These are phyloP conservation scores for Rhodotorula sp. DNA, from an alignment of 1,284 basidiomycete genomes.

Conservation along the genomic window DNA sequence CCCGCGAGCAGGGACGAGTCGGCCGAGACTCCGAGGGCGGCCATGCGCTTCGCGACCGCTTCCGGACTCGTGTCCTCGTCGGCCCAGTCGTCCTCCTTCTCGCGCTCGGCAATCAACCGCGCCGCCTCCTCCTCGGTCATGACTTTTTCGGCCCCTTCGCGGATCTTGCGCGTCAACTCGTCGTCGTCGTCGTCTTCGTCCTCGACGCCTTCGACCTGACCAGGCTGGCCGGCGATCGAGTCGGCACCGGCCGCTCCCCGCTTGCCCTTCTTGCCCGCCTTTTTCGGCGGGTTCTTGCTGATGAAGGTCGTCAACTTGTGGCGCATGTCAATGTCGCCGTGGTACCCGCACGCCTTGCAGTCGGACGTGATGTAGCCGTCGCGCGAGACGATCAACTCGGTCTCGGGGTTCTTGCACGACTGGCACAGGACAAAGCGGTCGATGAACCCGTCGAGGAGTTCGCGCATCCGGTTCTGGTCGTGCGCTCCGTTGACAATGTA, in stretches of 20 bases:
- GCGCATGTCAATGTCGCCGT: slow-evolving; percentile 90
- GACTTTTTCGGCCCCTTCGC: slow-evolving; percentile 54
- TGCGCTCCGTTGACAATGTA: slow-evolving; percentile 99
- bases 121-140: slow-evolving; percentile 46
- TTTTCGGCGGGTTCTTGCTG: slow-evolving; percentile 83
- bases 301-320: slow-evolving; percentile 98
- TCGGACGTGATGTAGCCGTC: slow-evolving; percentile 87
- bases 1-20: slow-evolving; percentile 56
- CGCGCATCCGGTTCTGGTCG: slow-evolving; percentile 85
- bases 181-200: slow-evolving; percentile 47
- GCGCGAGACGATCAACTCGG: slow-evolving; percentile 88
- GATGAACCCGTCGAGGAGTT: slow-evolving; percentile 95
- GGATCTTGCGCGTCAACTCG: slow-evolving; percentile 56
- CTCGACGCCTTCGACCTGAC: slow-evolving; percentile 41
- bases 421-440: slow-evolving; percentile 94
- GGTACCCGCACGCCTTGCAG: slow-evolving; percentile 97
- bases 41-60: slow-evolving; percentile 82
- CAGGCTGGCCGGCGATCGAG: slow-evolving; percentile 39
- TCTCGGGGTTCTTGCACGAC: slow-evolving; percentile 99
- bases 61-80: slow-evolving; percentile 87
- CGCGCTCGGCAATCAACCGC: slow-evolving; percentile 48
- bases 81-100: slow-evolving; percentile 63
- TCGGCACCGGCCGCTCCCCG: slow-evolving; percentile 47
- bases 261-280: slow-evolving; percentile 68
- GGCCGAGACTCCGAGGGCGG: slow-evolving; percentile 67